Evolutionary conservation across 306 rosid genomes (phyloP).

Genomic region (Rosa multiflora): DNA sequence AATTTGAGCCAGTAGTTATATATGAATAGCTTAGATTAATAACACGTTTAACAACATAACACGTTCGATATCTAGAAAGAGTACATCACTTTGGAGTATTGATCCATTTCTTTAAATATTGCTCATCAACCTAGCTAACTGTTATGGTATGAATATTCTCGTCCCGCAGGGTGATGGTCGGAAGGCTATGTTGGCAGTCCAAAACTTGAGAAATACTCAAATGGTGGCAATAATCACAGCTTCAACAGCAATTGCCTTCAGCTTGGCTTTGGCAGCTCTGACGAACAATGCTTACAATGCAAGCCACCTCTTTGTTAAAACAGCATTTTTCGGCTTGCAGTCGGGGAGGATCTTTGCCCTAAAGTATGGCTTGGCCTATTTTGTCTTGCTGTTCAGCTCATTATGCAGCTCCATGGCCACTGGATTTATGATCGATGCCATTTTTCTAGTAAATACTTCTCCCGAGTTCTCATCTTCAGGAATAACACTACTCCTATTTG

Average conservation of each 20-base stretch:
- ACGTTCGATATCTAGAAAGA: background rate
- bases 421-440: constrained; percentile 58
- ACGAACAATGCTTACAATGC: constrained; percentile 56
- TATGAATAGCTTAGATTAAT: too few relatives aligned
- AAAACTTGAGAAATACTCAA: constrained; percentile 69
- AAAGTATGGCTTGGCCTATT: constrained; percentile 56
- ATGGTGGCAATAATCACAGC: constrained; percentile 59
- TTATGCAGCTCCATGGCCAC: constrained; percentile 68
- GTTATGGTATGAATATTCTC: background rate
- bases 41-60: background rate
- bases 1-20: too few relatives aligned
- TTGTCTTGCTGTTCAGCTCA: constrained; percentile 55
- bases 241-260: constrained; percentile 44
- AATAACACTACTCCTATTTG: constrained; percentile 36
- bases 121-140: background rate
- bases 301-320: constrained; percentile 29
- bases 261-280: constrained; percentile 59
- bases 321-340: constrained; percentile 33
- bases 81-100: too few relatives aligned
- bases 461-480: constrained; percentile 22
- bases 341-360: constrained; percentile 24
- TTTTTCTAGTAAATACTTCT: constrained; percentile 42
- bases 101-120: too few relatives aligned
- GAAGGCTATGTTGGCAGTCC: constrained; percentile 51
- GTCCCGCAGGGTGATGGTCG: constrained; percentile 40